Evolutionary conservation across 306 rosid species (phyloP), one percentile per base, ranked within the genome.

Genomic region (Corylus heterophylla): DNA sequence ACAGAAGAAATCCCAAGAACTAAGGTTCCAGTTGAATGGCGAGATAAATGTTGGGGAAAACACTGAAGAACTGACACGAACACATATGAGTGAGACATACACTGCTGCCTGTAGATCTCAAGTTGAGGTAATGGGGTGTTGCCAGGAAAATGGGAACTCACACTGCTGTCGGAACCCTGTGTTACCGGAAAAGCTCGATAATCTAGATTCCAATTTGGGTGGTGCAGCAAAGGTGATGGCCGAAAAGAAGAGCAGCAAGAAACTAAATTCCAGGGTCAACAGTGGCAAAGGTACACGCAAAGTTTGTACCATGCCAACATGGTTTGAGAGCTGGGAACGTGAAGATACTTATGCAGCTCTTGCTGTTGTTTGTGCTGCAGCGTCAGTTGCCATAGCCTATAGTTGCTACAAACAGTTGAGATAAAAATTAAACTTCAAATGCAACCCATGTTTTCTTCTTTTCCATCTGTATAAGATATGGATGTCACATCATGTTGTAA

Each of bases 301-400:
- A 81, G 89, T 84, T 72, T 85, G 86, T 69, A 78, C 95, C 1
- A 72, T 85, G 92, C 94, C 97, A 16, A 78, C 93, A 13, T 92
- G 97, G 95, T 85, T 91, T 11, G 93, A 92, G 71, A 85, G 89
- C 82, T 94, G 98, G 98, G 97, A 94, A 79, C 88, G 83, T 10
- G 98, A 94, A 81, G 98, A 94, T 84, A 89, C 97, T 2, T 87
- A 88, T 42, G 98, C 98, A 2, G 95, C 89, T 69, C 83, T 91
- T 49, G 93, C 97, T 45, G 94, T 94, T 70, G 84, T 81, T 44
- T 94, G 97, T 80, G 98, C 98, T 58, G 97, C 90, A 22, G 90
- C 83, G 17, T 92, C 97, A 0, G 97, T 94, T 51, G 88, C 76
- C 63, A 73, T 92, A 75, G 98, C 98, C 76, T 92, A 85, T 87